Evolutionary conservation across 2,329 filamentous ascomycete species (phyloP), one percentile per base, ranked within the genome.

Genomic region (Teratosphaeria nubilosa): DNA sequence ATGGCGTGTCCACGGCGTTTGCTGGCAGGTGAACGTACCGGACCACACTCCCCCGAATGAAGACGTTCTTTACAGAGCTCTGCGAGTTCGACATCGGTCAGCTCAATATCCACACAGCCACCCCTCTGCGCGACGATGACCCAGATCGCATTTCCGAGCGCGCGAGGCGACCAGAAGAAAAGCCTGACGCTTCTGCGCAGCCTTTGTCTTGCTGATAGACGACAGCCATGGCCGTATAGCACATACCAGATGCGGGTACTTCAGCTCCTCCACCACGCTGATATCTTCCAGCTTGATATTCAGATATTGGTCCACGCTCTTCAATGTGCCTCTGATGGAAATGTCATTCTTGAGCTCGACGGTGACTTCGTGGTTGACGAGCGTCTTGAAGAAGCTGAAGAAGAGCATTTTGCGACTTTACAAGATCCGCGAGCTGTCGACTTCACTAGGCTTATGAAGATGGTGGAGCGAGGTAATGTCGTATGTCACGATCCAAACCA

Each of bases 281-380:
- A 97, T 95, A 70, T 96, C 90, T 71, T 99, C 94, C 55, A 99
- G 84, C 80, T 97, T 97, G 78, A 99, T 96, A 78, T 99, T 99
- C 71, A 99, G 84, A 77, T 95, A 99, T 78, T 97, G 94, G 74
- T 99, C 94, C 65, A 99, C 92, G 71, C 89, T 95, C 80, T 97
- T 99, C 65, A 99, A 82, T 37, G 87, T 95, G 65, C 94, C 94
- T 68, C 90, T 89, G 74, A 99, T 95, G 72, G 91, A 91, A 68
- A 99, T 95, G 77, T 99, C 94, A 75, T 99, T 99, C 78, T 99
- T 99, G 74, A 99, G 88, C 80, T 99, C 94, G 72, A 99, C 91
- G 53, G 91, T 97, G 70, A 99, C 91, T 79, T 95, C 86, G 67
- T 94, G 88, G 79, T 96, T 94, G 73, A 96, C 95, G 70, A 97